Evolutionary conservation across 495 filamentous ascomycete genomes (phyloP), one percentile per base, ranked within the genome.

Genomic region (Xylaria intraflava): DNA sequence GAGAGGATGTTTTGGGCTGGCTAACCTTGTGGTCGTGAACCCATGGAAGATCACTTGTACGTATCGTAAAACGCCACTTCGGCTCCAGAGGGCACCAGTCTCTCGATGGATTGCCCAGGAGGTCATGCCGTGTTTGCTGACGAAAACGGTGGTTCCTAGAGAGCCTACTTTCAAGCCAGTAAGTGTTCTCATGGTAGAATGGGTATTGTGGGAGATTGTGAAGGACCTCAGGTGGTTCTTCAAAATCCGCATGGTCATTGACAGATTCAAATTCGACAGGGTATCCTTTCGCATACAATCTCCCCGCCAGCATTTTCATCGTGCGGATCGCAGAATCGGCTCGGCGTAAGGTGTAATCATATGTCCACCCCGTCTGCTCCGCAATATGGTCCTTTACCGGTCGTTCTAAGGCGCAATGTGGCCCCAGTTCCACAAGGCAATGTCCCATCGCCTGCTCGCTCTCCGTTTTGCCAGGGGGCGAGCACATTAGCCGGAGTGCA

Each of bases 371-470:
- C 12, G 30, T 51, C 20, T 45, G 48, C 11, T 26, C 51, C 31
- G 24, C 31, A 9, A 77, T 33, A 8, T 72, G 76, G 22, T 80
- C 69, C 23, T 69, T 62, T 22, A 78, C 53, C 0, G 79, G 78
- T 0, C 72, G 70, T 36, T 71, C 63, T 0, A 86, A 61, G 1
- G 80, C 76, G 14, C 68, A 56, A 55, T 85, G 82, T 20, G 83
- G 78, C 0, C 83, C 82, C 35, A 83, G 61, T 46, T 84, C 81
- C n/a, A n/a, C n/a, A n/a, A n/a, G n/a, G n/a, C n/a, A n/a, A n/a
- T n/a, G n/a, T n/a, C n/a, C n/a, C n/a, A n/a, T n/a, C n/a, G n/a
- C n/a, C n/a, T n/a, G n/a, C n/a, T n/a, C n/a, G n/a, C n/a, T n/a
- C n/a, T n/a, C n/a, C n/a, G n/a, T n/a, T n/a, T n/a, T n/a, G n/a